Conservation (phyloP, 371 early-diverging fungal species). For the Actinomortierella wolfii region DNA sequence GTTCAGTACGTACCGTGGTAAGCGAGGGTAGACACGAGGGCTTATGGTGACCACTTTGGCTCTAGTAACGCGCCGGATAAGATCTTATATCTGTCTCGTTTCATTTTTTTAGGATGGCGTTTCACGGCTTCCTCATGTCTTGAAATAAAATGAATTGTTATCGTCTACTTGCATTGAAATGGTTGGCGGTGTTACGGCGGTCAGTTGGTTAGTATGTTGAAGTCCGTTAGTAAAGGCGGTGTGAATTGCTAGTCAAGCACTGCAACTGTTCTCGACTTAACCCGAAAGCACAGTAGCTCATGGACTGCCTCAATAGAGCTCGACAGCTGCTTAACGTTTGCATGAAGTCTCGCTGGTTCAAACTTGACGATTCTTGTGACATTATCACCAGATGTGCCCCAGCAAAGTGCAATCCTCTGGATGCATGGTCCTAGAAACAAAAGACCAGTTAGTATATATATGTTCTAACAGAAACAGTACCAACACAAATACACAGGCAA, state of each 20-base stretch:
- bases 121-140: constrained; percentile 1
- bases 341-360: too few relatives aligned
- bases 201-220: neutral
- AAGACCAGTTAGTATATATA: too few relatives aligned
- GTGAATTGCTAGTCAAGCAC: neutral
- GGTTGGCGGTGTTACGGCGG: neutral
- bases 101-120: constrained; percentile 1
- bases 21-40: neutral
- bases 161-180: neutral
- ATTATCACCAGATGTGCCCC: too few relatives aligned
- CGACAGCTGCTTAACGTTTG: too few relatives aligned
- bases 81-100: constrained; percentile 3
- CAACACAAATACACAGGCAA: too few relatives aligned
- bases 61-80: constrained; percentile 2
- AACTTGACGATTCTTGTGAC: too few relatives aligned
- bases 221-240: neutral
- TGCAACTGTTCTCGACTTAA: neutral
- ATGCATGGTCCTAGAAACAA: too few relatives aligned
- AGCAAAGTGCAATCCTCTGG: too few relatives aligned
- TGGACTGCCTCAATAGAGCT: too few relatives aligned
- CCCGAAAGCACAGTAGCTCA: too few relatives aligned
- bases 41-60: constrained; percentile 4
- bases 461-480: too few relatives aligned
- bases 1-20: neutral
- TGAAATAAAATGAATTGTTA: constrained; percentile 1